Evolutionary conservation across 257 asterid species (phyloP), one percentile per base, ranked within the genome.

Genomic region (Coffea eugenioides): DNA sequence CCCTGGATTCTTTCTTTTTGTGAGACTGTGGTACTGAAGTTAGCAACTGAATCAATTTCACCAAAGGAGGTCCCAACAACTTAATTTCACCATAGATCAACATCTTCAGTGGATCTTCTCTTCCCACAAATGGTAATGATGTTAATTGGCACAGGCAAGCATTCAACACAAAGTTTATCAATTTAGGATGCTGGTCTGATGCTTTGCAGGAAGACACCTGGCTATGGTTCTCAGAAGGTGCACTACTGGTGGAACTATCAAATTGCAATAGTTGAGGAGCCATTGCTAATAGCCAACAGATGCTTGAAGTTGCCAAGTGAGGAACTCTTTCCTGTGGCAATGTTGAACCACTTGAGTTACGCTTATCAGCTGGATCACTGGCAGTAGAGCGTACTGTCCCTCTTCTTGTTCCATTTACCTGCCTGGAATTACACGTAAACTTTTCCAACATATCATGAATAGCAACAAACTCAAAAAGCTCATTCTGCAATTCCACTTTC

Each of bases 1-100:
- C 89, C 84, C 85, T 84, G 12, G 84, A 75, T 62, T 89, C 93
- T 79, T 91, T 93, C 87, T 84, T 91, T 81, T 79, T 79, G 71
- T 41, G 83, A 71, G 87, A 74, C 34, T 84, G 85, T 52, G 85
- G 69, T 43, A 69, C 81, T 39, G 90, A 80, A 80, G 86, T 86
- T 36, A 93, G 89, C 86, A 84, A 83, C 83, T 87, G 84, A 83
- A 90, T 82, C 85, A 93, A 76, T 80, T 88, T 88, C 84, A 93
- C 76, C 85, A 93, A 76, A 43, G 92, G 91, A 79, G 94, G 90
- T 62, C 98, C 96, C 69, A 93, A 85, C 80, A 86, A 87, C 84
- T 90, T 92, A 82, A 90, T 85, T 25, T 93, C 93, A 78, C 93
- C 92, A 69, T 89, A 88, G 69, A 93, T 83, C 84, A 92, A 84